Evolutionary conservation across 2,329 filamentous ascomycete species (phyloP), one percentile per base, ranked within the genome.

Genomic region (Penicillium sp.): DNA sequence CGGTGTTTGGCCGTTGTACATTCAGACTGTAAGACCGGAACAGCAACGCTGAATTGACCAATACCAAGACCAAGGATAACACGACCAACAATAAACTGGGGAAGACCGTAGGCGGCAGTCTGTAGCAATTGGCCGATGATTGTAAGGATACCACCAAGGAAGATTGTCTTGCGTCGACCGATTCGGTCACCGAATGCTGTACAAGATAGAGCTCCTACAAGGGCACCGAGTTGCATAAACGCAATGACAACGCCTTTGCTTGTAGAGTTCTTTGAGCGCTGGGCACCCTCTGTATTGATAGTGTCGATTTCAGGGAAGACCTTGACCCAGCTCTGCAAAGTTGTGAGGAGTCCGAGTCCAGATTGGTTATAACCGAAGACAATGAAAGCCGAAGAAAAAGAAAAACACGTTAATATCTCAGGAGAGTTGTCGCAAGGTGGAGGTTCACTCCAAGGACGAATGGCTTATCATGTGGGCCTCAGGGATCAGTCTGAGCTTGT

Each of bases 41-140:
- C 80, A 1, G 81, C 81, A 2, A 78, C 79, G 4, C 80, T 82
- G 54, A 81, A 80, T 63, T 83, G 71, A 17, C 81, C 79, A 54
- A 83, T 82, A 8, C 82, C 83, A 53, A 83, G 68, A 28, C 83
- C 83, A 13, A 81, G 80, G n/a, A 85, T 74, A 19, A 85, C 59
- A 56, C 83, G 78, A 7, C 80, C 81, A 30, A 82, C 75, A 51
- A 84, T 79, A 56, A 85, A 78, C 60, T 84, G 82, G 1, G 76
- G 67, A n/a, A 83, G 72, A 2, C 65, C 58, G 65, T 79, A 83
- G 6, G 82, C 74, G 7, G 81, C 73, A 22, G 73, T 74, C 66
- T 84, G 80, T 19, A 84, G 74, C 33, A 76, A 70, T 45, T 78
- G 77, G 22, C 81, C 83, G 44, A 84, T 68, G 9, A 82, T 72